phyloP scores from a whole-genome alignment of 176 grass and related monocot species.

The Hsuehochloa calcarea region DNA sequence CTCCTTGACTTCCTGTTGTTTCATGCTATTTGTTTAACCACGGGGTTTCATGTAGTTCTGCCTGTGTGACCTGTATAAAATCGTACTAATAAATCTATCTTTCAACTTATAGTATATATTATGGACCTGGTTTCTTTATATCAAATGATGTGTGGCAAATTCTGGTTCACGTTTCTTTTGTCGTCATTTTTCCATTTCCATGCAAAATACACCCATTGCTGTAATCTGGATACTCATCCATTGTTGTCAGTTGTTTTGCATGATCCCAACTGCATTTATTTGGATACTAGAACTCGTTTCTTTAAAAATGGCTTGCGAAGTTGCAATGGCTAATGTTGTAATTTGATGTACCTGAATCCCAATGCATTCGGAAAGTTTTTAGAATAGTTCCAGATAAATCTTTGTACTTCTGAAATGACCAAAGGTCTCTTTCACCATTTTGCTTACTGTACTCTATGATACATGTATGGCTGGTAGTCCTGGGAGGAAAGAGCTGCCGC shows the following conservation, averaged over 20 bases:
- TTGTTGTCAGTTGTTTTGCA: neutral
- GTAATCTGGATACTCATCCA: neutral
- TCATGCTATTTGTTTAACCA: constrained; percentile 30
- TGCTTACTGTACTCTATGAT: neutral
- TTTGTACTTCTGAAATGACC: neutral
- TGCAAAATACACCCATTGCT: neutral
- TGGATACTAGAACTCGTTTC: neutral
- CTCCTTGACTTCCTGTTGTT: constrained; percentile 40
- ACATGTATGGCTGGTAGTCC: neutral
- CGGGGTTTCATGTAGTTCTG: constrained; percentile 17
- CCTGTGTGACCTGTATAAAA: constrained; percentile 46
- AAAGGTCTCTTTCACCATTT: neutral
- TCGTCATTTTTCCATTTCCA: neutral
- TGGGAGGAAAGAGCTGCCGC: neutral
- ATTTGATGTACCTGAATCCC: neutral
- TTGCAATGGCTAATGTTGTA: neutral
- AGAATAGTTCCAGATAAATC: neutral
- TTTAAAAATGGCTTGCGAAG: neutral
- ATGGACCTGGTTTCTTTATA: neutral
- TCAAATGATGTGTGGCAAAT: neutral
- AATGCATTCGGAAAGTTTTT: neutral
- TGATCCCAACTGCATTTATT: neutral
- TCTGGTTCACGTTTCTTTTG: neutral
- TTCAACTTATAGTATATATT: neutral
- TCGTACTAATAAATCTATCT: constrained; percentile 24